These are phyloP conservation scores for Westerdykella ornata DNA, from an alignment of 2,329 filamentous ascomycete genomes.

Conservation along the genomic window DNA sequence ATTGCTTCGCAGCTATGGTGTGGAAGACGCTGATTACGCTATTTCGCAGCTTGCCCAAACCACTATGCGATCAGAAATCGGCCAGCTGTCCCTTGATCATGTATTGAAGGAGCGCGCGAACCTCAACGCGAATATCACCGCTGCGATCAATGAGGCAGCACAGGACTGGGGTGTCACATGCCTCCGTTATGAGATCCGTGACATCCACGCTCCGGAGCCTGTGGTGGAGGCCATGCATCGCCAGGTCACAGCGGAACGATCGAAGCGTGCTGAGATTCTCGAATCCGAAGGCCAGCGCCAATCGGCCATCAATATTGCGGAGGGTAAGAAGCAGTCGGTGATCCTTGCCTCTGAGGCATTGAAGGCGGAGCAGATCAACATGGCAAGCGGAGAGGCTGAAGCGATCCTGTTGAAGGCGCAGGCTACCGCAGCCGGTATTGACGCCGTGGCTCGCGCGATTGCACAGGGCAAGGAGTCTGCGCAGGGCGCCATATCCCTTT, in stretches of 20 bases:
- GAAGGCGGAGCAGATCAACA: conserved; percentile 86
- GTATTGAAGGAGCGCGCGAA: conserved; percentile 95
- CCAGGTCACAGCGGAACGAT: conserved; percentile 93
- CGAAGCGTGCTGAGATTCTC: conserved; percentile 94
- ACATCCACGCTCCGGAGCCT: conserved; percentile 90
- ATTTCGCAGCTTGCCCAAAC: conserved; percentile 97
- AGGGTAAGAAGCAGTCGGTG: conserved; percentile 93
- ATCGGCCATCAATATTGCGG: conserved; percentile 96
- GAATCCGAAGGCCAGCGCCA: conserved; percentile 96
- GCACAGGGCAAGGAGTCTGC: conserved; percentile 65
- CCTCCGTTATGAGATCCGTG: conserved; percentile 93
- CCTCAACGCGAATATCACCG: conserved; percentile 97
- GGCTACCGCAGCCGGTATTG: conserved; percentile 83
- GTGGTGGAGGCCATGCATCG: conserved; percentile 98
- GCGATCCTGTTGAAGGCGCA: conserved; percentile 80
- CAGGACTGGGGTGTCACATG: conserved; percentile 96
- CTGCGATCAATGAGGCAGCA: conserved; percentile 95
- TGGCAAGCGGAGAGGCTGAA: conserved; percentile 85
- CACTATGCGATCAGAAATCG: conserved; percentile 98
- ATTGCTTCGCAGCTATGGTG: conserved; percentile 65
- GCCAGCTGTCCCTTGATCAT: conserved; percentile 91
- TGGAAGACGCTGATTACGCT: conserved; percentile 97
- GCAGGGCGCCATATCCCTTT: conserved; percentile 76
- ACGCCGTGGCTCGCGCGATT: conserved; percentile 73
- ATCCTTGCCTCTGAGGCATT: conserved; percentile 93